A percentile compares a stretch with the other conserved stretches of the same genome.
Evolutionary conservation across 352 stramenopile species (phyloP).

Genomic region (Thalassiosira livingstoniorum): DNA sequence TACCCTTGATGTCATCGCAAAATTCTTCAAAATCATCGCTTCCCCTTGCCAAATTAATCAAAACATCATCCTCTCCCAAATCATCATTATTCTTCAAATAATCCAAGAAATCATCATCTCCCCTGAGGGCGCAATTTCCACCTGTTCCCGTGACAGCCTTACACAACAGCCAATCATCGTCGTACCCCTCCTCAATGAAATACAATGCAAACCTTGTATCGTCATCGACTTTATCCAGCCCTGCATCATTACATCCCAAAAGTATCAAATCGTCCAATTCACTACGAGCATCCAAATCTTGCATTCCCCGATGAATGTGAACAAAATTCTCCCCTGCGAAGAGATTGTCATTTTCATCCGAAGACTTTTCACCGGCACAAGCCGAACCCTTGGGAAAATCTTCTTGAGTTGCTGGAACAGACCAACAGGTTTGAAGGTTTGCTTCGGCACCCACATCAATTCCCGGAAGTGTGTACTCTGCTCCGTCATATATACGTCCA

Average conservation of each 20-base stretch:
- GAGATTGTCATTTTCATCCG: slow-evolving; percentile 36
- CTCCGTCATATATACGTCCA: slow-evolving; percentile 39
- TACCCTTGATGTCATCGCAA: slow-evolving; percentile 41
- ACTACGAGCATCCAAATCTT: slow-evolving; percentile 35
- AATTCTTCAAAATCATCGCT: slow-evolving; percentile 57
- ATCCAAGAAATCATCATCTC: slow-evolving; percentile 37
- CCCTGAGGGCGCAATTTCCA: slow-evolving; percentile 7
- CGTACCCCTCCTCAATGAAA: slow-evolving; percentile 34
- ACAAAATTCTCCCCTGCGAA: slow-evolving; percentile 44
- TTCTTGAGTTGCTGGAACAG: slow-evolving; percentile 33
- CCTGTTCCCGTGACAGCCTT: background rate
- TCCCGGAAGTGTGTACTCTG: slow-evolving; percentile 41
- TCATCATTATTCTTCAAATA: slow-evolving; percentile 24
- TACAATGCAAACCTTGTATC: slow-evolving; percentile 30
- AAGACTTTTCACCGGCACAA: slow-evolving; percentile 18
- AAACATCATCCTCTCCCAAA: slow-evolving; percentile 19
- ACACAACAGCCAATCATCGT: slow-evolving; percentile 45
- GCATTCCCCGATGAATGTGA: slow-evolving; percentile 44
- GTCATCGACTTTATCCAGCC: slow-evolving; percentile 3
- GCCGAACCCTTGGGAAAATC: slow-evolving; percentile 25
- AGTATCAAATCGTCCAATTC: slow-evolving; percentile 24
- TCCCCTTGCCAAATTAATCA: slow-evolving; percentile 23
- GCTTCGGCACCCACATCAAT: slow-evolving; percentile 43
- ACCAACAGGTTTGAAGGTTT: slow-evolving; percentile 58
- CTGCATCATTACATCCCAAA: slow-evolving; percentile 33